phyloP scores from a whole-genome alignment of 1,284 basidiomycete species.

The Ustanciosporium gigantosporum region DNA sequence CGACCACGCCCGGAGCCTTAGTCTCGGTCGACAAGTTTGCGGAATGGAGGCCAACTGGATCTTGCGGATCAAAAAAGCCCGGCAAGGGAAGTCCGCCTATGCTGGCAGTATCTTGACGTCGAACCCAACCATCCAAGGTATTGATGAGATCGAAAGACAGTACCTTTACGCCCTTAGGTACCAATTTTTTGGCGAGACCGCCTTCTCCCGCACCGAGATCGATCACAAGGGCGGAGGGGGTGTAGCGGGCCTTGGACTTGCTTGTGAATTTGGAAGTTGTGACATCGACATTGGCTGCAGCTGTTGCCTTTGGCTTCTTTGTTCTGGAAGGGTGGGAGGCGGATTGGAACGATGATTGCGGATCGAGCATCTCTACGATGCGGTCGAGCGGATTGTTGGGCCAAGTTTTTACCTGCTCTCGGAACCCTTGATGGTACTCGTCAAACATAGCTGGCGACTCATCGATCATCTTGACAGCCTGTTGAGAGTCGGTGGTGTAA shows the following conservation, averaged over 20 bases:
- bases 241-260: conserved; percentile 37
- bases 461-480: conserved; percentile 50
- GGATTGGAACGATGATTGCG: not conserved
- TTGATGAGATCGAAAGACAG: conserved; percentile 79
- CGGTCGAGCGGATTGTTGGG: conserved; percentile 58
- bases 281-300: not conserved
- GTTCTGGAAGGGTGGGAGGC: not conserved
- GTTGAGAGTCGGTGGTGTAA: conserved; percentile 49
- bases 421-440: conserved; percentile 59
- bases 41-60: conserved; percentile 11
- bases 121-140: conserved; percentile 68
- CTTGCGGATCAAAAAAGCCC: conserved; percentile 11
- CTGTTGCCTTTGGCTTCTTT: conserved; percentile 8
- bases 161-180: conserved; percentile 65
- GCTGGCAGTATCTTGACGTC: conserved; percentile 45
- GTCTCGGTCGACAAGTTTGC: not conserved
- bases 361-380: conserved; percentile 41
- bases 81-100: conserved; percentile 39
- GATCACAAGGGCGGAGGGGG: conserved; percentile 73
- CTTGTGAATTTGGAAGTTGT: conserved; percentile 1
- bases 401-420: conserved; percentile 57
- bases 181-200: conserved; percentile 69
- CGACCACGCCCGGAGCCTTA: conserved; percentile 69
- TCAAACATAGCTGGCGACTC: conserved; percentile 45
- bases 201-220: conserved; percentile 97